Evolutionary conservation across 129 eudicot species (phyloP).

Genomic region (Deinandra increscens): DNA sequence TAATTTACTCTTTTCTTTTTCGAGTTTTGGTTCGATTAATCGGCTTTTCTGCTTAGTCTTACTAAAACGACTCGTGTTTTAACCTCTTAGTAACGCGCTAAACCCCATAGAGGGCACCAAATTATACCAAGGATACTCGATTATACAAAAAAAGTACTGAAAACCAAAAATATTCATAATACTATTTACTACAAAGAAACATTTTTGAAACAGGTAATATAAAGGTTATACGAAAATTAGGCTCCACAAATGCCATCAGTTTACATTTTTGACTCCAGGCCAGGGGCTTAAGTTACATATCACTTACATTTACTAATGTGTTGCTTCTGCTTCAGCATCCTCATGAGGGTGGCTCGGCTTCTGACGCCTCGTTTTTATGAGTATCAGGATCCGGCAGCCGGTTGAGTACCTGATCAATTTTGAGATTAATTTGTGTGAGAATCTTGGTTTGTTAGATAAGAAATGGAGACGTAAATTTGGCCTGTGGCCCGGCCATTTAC

Average conservation of each 20-base stretch:
- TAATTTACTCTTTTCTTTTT: not conserved
- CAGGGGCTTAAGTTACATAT: not conserved
- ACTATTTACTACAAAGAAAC: not conserved
- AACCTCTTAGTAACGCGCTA: not conserved
- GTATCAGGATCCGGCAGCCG: constrained; percentile 38
- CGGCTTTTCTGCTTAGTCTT: not conserved
- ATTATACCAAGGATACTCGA: not conserved
- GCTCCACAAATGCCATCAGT: not conserved
- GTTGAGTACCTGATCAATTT: constrained; percentile 40
- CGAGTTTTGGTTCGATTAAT: not conserved
- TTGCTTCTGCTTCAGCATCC: constrained; percentile 17
- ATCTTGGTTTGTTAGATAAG: not conserved
- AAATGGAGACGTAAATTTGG: not conserved
- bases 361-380: constrained; percentile 25
- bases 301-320: constrained; percentile 6
- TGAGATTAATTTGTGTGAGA: not conserved
- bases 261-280: not conserved
- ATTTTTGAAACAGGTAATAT: not conserved
- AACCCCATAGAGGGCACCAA: not conserved
- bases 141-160: not conserved
- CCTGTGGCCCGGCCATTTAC: not conserved
- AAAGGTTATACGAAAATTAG: not conserved
- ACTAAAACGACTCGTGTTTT: not conserved
- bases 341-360: constrained; percentile 24
- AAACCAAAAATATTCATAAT: not conserved